Percentiles rank a stretch among this genome's conserved stretches.
Conservation (phyloP, 2,329 filamentous ascomycete genomes). For the Trichophaea hybrida region DNA sequence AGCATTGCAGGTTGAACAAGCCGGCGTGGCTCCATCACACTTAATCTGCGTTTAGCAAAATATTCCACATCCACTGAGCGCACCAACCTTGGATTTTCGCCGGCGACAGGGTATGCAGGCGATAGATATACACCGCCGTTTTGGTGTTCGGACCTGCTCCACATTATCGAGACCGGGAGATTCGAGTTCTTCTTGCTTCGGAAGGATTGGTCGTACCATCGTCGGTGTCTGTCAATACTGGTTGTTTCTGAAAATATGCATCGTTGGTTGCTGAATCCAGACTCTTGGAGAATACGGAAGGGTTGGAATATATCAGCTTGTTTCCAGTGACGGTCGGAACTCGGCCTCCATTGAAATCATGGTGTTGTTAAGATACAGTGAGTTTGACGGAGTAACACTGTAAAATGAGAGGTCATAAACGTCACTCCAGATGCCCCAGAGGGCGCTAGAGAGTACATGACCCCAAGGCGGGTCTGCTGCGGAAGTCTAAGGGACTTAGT, state of each 20-base stretch:
- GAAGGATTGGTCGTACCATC: slow-evolving; percentile 20
- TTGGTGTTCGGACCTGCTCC: background rate
- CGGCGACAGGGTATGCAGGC: slow-evolving; percentile 1
- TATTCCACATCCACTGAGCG: background rate
- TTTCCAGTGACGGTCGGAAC: no score
- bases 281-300: no score
- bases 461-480: no score
- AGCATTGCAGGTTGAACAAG: slow-evolving; percentile 19
- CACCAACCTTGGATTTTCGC: background rate
- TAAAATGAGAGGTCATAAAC: no score
- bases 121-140: slow-evolving; percentile 1
- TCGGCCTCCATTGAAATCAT: no score
- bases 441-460: no score
- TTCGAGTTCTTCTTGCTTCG: slow-evolving; percentile 16
- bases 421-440: no score
- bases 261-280: background rate
- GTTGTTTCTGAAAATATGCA: background rate
- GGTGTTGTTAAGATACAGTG: no score
- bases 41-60: background rate
- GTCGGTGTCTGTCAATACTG: background rate
- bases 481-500: no score
- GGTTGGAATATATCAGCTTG: no score
- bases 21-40: slow-evolving; percentile 20
- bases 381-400: no score
- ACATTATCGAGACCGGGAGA: background rate